Conservation (phyloP, 1,284 basidiomycete genomes). For the Ustilago lituana region DNA sequence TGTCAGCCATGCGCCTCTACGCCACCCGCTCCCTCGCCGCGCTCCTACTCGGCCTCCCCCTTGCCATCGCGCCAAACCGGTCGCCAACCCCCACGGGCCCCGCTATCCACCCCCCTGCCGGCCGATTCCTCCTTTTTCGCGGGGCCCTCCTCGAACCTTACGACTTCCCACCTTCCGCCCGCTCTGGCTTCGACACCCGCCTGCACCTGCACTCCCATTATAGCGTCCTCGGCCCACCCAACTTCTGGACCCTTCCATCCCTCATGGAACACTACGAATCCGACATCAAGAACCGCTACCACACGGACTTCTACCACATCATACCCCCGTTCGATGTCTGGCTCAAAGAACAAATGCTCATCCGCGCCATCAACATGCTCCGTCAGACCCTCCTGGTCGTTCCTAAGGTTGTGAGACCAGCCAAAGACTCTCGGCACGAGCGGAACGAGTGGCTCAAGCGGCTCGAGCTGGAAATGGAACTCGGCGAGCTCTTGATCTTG, state of each 20-base stretch:
- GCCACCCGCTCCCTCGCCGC: no score
- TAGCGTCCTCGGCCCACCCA: conserved; percentile 11
- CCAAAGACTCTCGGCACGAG: no score
- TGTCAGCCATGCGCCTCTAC: no score
- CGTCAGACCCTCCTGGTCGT: no score
- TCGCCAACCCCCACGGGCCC: no score
- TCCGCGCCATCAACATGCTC: conserved; percentile 19
- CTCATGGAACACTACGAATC: conserved; percentile 13
- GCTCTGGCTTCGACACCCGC: neutral
- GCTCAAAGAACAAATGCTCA: conserved; percentile 34
- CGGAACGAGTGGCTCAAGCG: neutral
- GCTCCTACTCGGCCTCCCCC: no score
- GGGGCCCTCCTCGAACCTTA: conserved; percentile 10
- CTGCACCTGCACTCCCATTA: neutral
- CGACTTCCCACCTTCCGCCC: conserved; percentile 13
- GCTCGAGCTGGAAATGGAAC: conserved; percentile 14
- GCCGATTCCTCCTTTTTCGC: conserved; percentile 20
- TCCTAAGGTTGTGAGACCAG: no score
- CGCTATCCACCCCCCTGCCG: conserved; percentile 13
- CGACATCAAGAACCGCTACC: conserved; percentile 12
- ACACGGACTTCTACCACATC: conserved; percentile 1
- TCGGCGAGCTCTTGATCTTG: conserved; percentile 7
- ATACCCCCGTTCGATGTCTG: conserved; percentile 24
- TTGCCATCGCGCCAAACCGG: no score
- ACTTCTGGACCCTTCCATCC: conserved; percentile 24